These are phyloP conservation scores for Teratosphaeria viscida DNA, from an alignment of 2,329 filamentous ascomycete species.

Conservation along the genomic window DNA sequence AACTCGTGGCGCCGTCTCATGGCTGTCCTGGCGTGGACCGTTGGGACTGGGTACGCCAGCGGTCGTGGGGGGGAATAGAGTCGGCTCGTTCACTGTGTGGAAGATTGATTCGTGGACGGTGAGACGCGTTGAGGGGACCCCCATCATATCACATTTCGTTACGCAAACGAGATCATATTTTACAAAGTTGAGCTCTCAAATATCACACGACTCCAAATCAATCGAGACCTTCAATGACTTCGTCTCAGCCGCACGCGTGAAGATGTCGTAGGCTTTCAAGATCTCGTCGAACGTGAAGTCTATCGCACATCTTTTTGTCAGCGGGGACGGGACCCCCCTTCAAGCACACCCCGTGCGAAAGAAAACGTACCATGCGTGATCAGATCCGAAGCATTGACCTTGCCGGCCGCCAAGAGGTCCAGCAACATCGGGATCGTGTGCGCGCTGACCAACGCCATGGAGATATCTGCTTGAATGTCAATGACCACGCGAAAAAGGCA, in stretches of 20 bases:
- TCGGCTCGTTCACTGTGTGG: not conserved
- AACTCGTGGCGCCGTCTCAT: not conserved
- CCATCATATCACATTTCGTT: not conserved
- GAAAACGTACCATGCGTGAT: constrained; percentile 11
- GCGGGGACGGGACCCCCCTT: not conserved
- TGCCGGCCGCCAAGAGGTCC: constrained; percentile 14
- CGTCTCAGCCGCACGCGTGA: constrained; percentile 15
- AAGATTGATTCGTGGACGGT: not conserved
- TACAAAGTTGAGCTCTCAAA: not conserved
- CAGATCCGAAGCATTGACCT: constrained; percentile 14
- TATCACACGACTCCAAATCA: constrained; percentile 1
- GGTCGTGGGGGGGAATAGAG: not conserved
- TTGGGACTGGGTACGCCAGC: not conserved
- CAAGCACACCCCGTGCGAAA: not conserved
- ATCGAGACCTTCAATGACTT: constrained; percentile 16
- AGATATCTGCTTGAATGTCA: constrained; percentile 4
- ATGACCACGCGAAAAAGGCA: not conserved
- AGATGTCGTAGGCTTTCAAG: constrained; percentile 18
- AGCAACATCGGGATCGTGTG: constrained; percentile 18
- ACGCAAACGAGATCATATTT: not conserved
- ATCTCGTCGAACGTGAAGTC: constrained; percentile 20
- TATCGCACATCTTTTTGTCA: not conserved
- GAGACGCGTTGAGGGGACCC: not conserved
- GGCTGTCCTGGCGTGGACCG: not conserved
- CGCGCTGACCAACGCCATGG: constrained; percentile 17